Conservation (phyloP, 441 rosid genomes). For the Gossypium lobatum region DNA sequence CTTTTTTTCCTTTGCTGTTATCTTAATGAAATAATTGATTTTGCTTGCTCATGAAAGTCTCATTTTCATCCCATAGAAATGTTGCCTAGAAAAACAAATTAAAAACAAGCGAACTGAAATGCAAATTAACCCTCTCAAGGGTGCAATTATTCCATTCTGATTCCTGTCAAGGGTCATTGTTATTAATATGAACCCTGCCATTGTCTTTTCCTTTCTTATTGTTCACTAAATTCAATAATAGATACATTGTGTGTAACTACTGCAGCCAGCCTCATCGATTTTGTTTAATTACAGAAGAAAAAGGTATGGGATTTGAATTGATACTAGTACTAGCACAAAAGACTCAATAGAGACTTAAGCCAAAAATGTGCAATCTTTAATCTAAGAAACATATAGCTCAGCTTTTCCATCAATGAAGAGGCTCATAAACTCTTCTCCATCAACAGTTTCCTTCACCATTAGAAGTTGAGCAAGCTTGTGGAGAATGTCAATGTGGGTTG, state of each 20-base stretch:
- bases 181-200: background rate
- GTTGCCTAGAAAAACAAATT: background rate
- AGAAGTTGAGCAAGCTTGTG: slow-evolving; percentile 83
- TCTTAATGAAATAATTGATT: slow-evolving; percentile 19
- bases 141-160: background rate
- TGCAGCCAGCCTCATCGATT: background rate
- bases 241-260: background rate
- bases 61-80: background rate
- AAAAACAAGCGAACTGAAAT: background rate
- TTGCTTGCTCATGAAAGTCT: background rate
- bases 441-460: slow-evolving; percentile 74
- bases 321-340: background rate
- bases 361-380: background rate
- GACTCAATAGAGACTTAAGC: background rate
- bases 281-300: slow-evolving; percentile 1
- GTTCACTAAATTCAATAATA: background rate
- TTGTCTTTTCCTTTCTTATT: background rate
- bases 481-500: slow-evolving; percentile 73
- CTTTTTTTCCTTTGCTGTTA: slow-evolving; percentile 6
- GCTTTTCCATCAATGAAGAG: slow-evolving; percentile 85
- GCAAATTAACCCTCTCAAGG: background rate
- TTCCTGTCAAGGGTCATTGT: background rate
- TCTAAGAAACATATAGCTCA: slow-evolving; percentile 42
- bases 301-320: background rate
- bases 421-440: slow-evolving; percentile 88